Conservation (phyloP, 345 rosid genomes). For the Zanthoxylum bungeanum region DNA sequence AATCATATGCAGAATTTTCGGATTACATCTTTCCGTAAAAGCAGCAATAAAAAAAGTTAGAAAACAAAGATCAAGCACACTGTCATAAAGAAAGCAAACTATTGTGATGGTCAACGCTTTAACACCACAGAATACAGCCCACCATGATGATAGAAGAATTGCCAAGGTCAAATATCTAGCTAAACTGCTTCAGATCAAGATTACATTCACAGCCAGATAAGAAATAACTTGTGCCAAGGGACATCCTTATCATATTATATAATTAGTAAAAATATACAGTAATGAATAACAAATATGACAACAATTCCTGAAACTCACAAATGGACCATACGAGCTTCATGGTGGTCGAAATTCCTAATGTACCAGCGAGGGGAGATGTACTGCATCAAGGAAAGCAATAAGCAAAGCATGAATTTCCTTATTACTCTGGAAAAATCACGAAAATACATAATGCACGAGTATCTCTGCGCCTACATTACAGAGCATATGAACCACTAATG, state of each 20-base stretch:
- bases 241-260: neutral
- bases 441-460: neutral
- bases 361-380: conserved; percentile 90
- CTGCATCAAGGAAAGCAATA: conserved; percentile 33
- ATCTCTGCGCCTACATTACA: neutral
- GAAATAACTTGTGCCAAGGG: neutral
- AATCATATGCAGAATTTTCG: neutral
- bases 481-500: conserved; percentile 62
- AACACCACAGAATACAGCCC: neutral
- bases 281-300: conserved; percentile 11
- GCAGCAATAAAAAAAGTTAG: neutral
- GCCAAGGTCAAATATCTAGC: conserved; percentile 5
- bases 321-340: conserved; percentile 72
- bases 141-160: neutral
- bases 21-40: neutral
- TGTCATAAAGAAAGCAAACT: neutral
- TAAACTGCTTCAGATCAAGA: neutral
- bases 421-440: neutral
- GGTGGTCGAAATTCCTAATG: conserved; percentile 66
- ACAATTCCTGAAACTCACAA: conserved; percentile 49
- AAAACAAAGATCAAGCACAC: neutral
- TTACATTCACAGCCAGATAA: neutral
- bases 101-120: neutral
- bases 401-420: neutral
- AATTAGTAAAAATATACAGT: neutral